Percentiles rank a stretch among this genome's conserved stretches.
Evolutionary conservation across 140 eudicot genomes (phyloP).

Genomic region (Stevia rebaudiana): DNA sequence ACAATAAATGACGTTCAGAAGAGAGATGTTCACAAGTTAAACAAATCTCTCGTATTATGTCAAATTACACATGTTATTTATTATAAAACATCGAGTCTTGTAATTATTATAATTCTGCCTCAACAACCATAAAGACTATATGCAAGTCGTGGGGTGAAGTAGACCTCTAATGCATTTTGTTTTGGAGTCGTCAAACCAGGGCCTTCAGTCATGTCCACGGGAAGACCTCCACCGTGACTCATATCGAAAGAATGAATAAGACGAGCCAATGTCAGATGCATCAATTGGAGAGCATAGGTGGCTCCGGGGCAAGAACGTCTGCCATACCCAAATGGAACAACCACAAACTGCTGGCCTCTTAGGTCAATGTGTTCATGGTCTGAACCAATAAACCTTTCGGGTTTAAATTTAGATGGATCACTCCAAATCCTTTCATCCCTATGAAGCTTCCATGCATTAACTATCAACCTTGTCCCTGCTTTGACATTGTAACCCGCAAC

Average conservation of each 20-base stretch:
- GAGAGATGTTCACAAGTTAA: no score
- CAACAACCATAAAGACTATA: slow-evolving; percentile 3
- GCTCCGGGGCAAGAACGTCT: slow-evolving; percentile 32
- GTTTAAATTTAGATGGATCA: slow-evolving; percentile 21
- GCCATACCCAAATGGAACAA: slow-evolving; percentile 30
- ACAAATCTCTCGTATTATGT: neutral
- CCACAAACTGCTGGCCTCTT: slow-evolving; percentile 29
- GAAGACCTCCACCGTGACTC: slow-evolving; percentile 10
- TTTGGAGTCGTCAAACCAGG: slow-evolving; percentile 32
- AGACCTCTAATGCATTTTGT: slow-evolving; percentile 19
- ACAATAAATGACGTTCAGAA: no score
- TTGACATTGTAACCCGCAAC: slow-evolving; percentile 28
- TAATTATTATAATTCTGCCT: neutral
- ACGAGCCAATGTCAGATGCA: slow-evolving; percentile 26
- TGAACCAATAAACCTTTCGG: slow-evolving; percentile 29
- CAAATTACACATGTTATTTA: neutral
- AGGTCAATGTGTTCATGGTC: slow-evolving; percentile 20
- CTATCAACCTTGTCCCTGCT: slow-evolving; percentile 27
- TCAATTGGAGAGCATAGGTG: slow-evolving; percentile 23
- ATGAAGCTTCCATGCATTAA: slow-evolving; percentile 32
- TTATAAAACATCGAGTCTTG: neutral
- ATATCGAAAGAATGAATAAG: slow-evolving; percentile 29
- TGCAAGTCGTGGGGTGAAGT: slow-evolving; percentile 20
- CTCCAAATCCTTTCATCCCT: slow-evolving; percentile 24
- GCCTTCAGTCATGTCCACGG: slow-evolving; percentile 32